These are phyloP conservation scores for Linum tenue DNA, from an alignment of 345 rosid genomes.

Conservation along the genomic window DNA sequence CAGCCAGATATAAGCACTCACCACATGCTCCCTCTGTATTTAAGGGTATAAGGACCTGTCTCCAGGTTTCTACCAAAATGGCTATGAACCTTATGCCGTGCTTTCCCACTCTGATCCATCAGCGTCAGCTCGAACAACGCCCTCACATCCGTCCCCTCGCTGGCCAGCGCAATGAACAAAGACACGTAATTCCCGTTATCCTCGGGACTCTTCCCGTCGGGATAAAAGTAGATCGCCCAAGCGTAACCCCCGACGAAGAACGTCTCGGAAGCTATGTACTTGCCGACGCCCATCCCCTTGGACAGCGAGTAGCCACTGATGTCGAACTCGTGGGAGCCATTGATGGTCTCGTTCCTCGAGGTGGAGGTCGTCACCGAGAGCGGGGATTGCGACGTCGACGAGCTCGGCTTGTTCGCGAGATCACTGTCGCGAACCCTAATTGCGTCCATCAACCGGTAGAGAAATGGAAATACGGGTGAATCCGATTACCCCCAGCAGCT, in stretches of 20 bases:
- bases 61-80: slow-evolving; percentile 71
- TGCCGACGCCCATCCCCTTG: slow-evolving; percentile 61
- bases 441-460: background rate
- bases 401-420: background rate
- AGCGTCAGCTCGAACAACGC: slow-evolving; percentile 64
- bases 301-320: slow-evolving; percentile 54
- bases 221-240: slow-evolving; percentile 73
- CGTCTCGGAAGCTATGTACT: slow-evolving; percentile 50
- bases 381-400: background rate
- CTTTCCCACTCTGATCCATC: slow-evolving; percentile 72
- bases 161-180: slow-evolving; percentile 57
- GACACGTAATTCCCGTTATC: slow-evolving; percentile 55
- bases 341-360: slow-evolving; percentile 55
- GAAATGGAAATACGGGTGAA: background rate
- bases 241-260: slow-evolving; percentile 57
- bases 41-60: slow-evolving; percentile 60
- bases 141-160: slow-evolving; percentile 64
- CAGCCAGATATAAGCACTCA: slow-evolving; percentile 18
- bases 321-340: slow-evolving; percentile 61
- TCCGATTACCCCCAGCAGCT: background rate
- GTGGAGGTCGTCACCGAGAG: slow-evolving; percentile 30
- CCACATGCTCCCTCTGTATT: slow-evolving; percentile 82
- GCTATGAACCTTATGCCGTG: slow-evolving; percentile 59
- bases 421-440: slow-evolving; percentile 1
- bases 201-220: slow-evolving; percentile 72